Evolutionary conservation across 2,329 filamentous ascomycete species (phyloP).

Genomic region (Rugonectria rugulosa): DNA sequence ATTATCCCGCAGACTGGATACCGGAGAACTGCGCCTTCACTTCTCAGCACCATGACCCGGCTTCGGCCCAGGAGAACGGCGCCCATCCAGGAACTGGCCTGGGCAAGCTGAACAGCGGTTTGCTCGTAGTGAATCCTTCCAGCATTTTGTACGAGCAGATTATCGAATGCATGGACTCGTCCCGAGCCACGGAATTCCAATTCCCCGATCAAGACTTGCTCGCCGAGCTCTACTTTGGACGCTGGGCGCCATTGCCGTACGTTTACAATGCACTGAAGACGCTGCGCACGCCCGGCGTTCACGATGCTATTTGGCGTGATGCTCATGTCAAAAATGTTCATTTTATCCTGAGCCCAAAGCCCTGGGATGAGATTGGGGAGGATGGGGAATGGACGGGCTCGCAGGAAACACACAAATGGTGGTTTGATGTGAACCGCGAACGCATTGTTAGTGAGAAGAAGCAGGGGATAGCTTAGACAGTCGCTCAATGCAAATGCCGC

Average conservation of each 20-base stretch:
- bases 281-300: slow-evolving; percentile 60
- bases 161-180: slow-evolving; percentile 57
- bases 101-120: slow-evolving; percentile 58
- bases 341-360: slow-evolving; percentile 68
- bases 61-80: slow-evolving; percentile 54
- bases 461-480: slow-evolving; percentile 42
- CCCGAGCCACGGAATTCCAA: slow-evolving; percentile 55
- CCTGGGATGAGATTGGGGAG: slow-evolving; percentile 62
- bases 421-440: slow-evolving; percentile 58
- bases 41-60: slow-evolving; percentile 56
- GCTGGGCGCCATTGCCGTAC: slow-evolving; percentile 67
- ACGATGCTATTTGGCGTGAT: slow-evolving; percentile 64
- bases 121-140: slow-evolving; percentile 65
- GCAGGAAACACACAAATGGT: slow-evolving; percentile 63
- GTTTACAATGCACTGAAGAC: slow-evolving; percentile 71
- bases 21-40: slow-evolving; percentile 67
- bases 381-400: slow-evolving; percentile 53
- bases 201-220: slow-evolving; percentile 69
- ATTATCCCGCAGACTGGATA: slow-evolving; percentile 79
- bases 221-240: slow-evolving; percentile 59
- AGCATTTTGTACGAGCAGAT: slow-evolving; percentile 58
- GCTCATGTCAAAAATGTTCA: slow-evolving; percentile 67
- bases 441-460: slow-evolving; percentile 51
- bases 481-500: neutral
- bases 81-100: slow-evolving; percentile 55